These are phyloP conservation scores for Ophiocordyceps polyrhachis-furcata DNA, from an alignment of 2,329 filamentous ascomycete species.

Conservation along the genomic window DNA sequence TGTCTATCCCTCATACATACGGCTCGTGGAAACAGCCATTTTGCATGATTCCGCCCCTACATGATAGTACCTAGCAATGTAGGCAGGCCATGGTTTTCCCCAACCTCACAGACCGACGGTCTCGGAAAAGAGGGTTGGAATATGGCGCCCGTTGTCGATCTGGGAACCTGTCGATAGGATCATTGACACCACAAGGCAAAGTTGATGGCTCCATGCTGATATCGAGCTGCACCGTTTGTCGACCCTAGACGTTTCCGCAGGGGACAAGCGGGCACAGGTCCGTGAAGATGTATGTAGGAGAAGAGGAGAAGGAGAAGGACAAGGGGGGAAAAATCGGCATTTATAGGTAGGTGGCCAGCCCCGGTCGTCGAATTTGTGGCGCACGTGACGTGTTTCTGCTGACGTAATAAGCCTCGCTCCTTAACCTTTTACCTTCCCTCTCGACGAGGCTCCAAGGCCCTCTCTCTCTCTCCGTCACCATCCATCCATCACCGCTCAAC, in stretches of 20 bases:
- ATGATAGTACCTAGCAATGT: too few species aligned
- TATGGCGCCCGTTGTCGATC: constrained; percentile 63
- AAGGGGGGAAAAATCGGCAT: constrained; percentile 7
- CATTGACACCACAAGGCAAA: constrained; percentile 54
- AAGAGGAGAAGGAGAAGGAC: constrained; percentile 12
- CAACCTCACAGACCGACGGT: constrained; percentile 78
- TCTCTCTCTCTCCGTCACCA: too few species aligned
- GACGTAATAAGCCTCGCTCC: too few species aligned
- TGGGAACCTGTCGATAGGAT: constrained; percentile 90
- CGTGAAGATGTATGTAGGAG: constrained; percentile 26
- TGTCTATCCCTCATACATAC: too few species aligned
- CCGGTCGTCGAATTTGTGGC: background rate
- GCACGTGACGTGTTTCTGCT: background rate
- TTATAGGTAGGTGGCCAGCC: too few species aligned
- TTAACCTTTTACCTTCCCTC: too few species aligned
- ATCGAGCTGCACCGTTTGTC: constrained; percentile 74
- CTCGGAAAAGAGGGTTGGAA: constrained; percentile 80
- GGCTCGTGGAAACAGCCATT: too few species aligned
- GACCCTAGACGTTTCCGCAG: constrained; percentile 42
- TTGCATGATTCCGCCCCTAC: too few species aligned
- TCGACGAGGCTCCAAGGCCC: too few species aligned
- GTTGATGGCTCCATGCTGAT: constrained; percentile 60
- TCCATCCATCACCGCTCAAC: background rate
- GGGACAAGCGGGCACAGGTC: constrained; percentile 79
- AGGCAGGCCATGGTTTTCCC: constrained; percentile 72